These are phyloP conservation scores for Hamiltosporidium tvaerminnensis DNA, from an alignment of 371 early-diverging fungal species.

Conservation along the genomic window DNA sequence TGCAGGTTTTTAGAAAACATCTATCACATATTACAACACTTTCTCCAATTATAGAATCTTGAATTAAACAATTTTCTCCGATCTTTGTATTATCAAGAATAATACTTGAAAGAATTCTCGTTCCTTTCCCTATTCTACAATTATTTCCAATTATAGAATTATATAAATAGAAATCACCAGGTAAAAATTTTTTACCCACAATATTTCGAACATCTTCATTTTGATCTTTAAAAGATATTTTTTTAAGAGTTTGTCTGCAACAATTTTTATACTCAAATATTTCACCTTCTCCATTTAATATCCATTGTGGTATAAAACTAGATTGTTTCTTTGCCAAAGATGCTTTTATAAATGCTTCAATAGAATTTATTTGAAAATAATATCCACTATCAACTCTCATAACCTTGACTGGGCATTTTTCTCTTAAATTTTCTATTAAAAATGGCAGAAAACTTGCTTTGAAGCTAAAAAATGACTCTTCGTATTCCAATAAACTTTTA, in stretches of 20 bases:
- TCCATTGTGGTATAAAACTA: neutral
- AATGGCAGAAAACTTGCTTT: slow-evolving; percentile 14
- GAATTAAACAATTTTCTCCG: slow-evolving; percentile 5
- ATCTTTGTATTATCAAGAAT: slow-evolving; percentile 4
- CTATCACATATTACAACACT: slow-evolving; percentile 3
- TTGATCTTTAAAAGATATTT: slow-evolving; percentile 8
- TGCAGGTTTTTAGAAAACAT: no score
- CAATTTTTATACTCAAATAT: slow-evolving; percentile 7
- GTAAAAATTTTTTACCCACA: slow-evolving; percentile 1
- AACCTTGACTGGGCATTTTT: slow-evolving; percentile 12
- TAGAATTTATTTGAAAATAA: slow-evolving; percentile 13
- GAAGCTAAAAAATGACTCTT: slow-evolving; percentile 12
- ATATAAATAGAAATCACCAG: neutral
- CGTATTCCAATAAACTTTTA: neutral
- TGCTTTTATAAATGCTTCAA: slow-evolving; percentile 6
- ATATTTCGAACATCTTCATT: slow-evolving; percentile 15
- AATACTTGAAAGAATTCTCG: neutral
- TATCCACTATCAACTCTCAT: slow-evolving; percentile 1
- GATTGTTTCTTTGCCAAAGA: slow-evolving; percentile 4
- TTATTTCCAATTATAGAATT: slow-evolving; percentile 20
- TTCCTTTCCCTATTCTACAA: slow-evolving; percentile 6
- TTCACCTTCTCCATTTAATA: slow-evolving; percentile 8
- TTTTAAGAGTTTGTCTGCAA: neutral
- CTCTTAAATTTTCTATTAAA: slow-evolving; percentile 7
- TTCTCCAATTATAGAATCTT: slow-evolving; percentile 5